A percentile compares a stretch with the other conserved stretches of the same genome.
Conservation (phyloP, 208 protist species). For the Angomonas ambiguus region DNA sequence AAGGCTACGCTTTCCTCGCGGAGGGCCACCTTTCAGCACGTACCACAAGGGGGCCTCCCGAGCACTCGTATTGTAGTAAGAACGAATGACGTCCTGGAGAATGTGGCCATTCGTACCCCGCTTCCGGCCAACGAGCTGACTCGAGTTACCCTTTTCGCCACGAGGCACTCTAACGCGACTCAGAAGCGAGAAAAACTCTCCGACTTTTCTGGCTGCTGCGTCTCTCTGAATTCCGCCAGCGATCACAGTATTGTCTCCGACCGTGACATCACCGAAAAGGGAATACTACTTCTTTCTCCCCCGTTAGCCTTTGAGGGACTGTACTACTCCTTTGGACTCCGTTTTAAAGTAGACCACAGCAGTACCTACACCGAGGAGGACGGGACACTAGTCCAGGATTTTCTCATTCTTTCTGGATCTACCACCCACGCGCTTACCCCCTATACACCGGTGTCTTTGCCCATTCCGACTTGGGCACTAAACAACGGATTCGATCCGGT, state of each 20-base stretch:
- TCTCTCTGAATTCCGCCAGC: constrained; percentile 4
- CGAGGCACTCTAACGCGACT: constrained; percentile 26
- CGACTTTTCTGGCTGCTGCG: constrained; percentile 39
- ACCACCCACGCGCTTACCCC: constrained; percentile 21
- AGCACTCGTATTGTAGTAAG: constrained; percentile 7
- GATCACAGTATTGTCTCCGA: constrained; percentile 23
- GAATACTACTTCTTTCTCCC: constrained; percentile 32
- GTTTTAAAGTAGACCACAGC: constrained; percentile 11
- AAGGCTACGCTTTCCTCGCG: background rate
- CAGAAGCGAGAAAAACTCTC: constrained; percentile 20
- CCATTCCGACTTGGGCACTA: constrained; percentile 41
- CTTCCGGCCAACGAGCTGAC: constrained; percentile 3
- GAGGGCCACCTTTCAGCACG: constrained; percentile 1
- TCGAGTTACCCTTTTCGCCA: constrained; percentile 27
- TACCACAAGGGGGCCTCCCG: background rate
- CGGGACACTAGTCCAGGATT: constrained; percentile 26
- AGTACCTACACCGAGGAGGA: constrained; percentile 8
- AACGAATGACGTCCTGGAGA: constrained; percentile 21
- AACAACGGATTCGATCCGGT: constrained; percentile 22
- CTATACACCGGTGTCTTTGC: constrained; percentile 18
- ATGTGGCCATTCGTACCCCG: constrained; percentile 13
- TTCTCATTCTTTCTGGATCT: constrained; percentile 29
- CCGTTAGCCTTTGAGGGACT: constrained; percentile 31
- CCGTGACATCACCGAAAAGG: constrained; percentile 48
- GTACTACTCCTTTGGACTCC: constrained; percentile 24